These are phyloP conservation scores for Byssoonygena ceratinophila DNA, from an alignment of 2,329 filamentous ascomycete species.

Conservation along the genomic window DNA sequence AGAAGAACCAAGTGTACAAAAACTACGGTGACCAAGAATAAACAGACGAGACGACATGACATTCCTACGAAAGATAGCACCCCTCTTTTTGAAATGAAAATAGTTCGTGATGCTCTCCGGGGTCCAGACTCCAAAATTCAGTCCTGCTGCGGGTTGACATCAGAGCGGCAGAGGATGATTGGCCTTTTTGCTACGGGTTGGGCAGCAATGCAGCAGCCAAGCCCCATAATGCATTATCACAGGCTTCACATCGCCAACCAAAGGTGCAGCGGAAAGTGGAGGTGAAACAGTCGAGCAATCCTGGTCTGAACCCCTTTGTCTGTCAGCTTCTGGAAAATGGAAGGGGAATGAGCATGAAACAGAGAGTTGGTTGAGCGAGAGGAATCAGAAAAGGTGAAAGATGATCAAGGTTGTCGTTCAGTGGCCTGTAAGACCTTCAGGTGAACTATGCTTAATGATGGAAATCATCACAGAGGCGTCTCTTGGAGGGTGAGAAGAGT, in stretches of 20 bases:
- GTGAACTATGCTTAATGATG: constrained; percentile 25
- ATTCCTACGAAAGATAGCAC: too few relatives aligned
- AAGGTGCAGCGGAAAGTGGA: neutral
- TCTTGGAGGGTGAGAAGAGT: too few relatives aligned
- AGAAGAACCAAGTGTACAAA: too few relatives aligned
- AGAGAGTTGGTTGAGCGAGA: neutral
- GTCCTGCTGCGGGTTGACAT: neutral
- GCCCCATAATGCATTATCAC: too few relatives aligned
- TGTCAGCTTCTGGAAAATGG: constrained; percentile 7
- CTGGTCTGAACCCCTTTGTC: neutral
- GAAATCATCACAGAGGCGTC: constrained; percentile 22
- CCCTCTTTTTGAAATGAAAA: too few relatives aligned
- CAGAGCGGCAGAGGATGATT: neutral
- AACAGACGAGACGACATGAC: too few relatives aligned
- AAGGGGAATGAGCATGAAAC: neutral
- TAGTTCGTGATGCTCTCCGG: too few relatives aligned
- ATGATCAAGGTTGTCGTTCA: constrained; percentile 24
- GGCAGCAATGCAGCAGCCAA: constrained; percentile 17
- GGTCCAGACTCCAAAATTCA: too few relatives aligned
- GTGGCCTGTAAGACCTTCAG: constrained; percentile 22
- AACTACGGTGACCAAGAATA: too few relatives aligned
- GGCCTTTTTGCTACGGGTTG: constrained; percentile 6
- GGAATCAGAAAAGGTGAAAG: constrained; percentile 20
- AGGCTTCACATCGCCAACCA: neutral
- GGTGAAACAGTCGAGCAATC: constrained; percentile 6